Conservation (phyloP, 805 yeast genomes). For the Kodamaea sagamina region DNA sequence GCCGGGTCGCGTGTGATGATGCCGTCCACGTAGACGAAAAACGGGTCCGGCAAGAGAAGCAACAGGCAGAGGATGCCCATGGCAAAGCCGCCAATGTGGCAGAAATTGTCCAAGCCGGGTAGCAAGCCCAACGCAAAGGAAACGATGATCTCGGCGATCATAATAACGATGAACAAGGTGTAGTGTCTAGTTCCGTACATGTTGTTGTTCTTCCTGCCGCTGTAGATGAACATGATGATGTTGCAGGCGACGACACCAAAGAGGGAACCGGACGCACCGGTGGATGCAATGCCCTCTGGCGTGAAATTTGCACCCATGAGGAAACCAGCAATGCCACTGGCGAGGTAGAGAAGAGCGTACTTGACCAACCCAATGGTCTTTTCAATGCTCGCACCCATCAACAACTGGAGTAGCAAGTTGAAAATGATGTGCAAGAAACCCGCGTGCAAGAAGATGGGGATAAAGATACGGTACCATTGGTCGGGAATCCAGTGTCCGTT, state of each 20-base stretch:
- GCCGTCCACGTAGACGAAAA: slow-evolving; percentile 44
- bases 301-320: slow-evolving; percentile 69
- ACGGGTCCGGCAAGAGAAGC: slow-evolving; percentile 57
- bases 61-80: slow-evolving; percentile 57
- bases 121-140: slow-evolving; percentile 64
- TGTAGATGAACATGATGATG: slow-evolving; percentile 53
- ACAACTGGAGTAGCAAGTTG: slow-evolving; percentile 60
- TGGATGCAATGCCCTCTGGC: slow-evolving; percentile 63
- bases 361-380: slow-evolving; percentile 54
- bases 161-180: slow-evolving; percentile 44
- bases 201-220: slow-evolving; percentile 52
- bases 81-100: slow-evolving; percentile 75
- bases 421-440: slow-evolving; percentile 69
- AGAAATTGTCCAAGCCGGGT: slow-evolving; percentile 75
- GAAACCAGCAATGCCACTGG: slow-evolving; percentile 67
- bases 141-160: slow-evolving; percentile 58
- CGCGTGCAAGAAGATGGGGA: slow-evolving; percentile 75
- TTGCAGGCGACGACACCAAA: slow-evolving; percentile 70
- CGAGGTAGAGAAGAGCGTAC: slow-evolving; percentile 55
- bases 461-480: slow-evolving; percentile 70
- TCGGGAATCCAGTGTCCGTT: slow-evolving; percentile 45
- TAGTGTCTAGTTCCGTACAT: slow-evolving; percentile 49
- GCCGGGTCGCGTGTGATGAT: slow-evolving; percentile 32
- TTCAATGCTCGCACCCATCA: slow-evolving; percentile 64
- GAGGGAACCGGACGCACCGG: slow-evolving; percentile 72